Percentiles rank a stretch among this genome's conserved stretches.
phyloP scores from a whole-genome alignment of 2,329 filamentous ascomycete species.

The Endoconidiophora polonica region DNA sequence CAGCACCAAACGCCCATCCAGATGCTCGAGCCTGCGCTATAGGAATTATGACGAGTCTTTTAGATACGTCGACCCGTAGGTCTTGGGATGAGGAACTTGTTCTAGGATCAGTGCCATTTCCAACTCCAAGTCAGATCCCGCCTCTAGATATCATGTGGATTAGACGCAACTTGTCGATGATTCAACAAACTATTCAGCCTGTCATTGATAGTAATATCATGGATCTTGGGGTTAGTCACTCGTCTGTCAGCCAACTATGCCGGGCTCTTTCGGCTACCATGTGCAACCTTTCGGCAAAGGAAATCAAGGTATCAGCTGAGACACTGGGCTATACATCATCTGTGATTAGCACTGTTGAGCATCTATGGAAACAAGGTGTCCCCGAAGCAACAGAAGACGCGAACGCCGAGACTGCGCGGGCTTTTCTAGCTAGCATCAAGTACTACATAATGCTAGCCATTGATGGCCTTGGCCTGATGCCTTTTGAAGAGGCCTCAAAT shows the following conservation, averaged over 20 bases:
- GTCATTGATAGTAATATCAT: conserved; percentile 45
- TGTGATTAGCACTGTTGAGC: conserved; percentile 6
- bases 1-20: conserved; percentile 8
- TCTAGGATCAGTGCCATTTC: conserved; percentile 38
- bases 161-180: conserved; percentile 47
- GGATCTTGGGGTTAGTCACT: conserved; percentile 44
- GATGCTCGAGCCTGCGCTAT: conserved; percentile 39
- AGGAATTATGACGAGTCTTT: conserved; percentile 50
- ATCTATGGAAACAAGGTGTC: conserved; percentile 27
- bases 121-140: conserved; percentile 58
- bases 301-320: conserved; percentile 76
- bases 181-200: conserved; percentile 46
- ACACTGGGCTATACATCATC: conserved; percentile 53
- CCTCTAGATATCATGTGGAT: conserved; percentile 77
- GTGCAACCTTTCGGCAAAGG: conserved; percentile 34
- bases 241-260: conserved; percentile 19
- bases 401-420: conserved; percentile 28
- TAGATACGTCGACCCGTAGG: conserved; percentile 40
- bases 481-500: conserved; percentile 46
- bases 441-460: conserved; percentile 33
- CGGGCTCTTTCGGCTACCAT: conserved; percentile 2
- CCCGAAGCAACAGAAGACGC: conserved; percentile 32
- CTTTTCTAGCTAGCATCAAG: conserved; percentile 39
- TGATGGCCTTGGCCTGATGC: conserved; percentile 36
- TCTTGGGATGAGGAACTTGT: conserved; percentile 64